phyloP scores from a whole-genome alignment of 345 rosid genomes.

The Dimocarpus longan region DNA sequence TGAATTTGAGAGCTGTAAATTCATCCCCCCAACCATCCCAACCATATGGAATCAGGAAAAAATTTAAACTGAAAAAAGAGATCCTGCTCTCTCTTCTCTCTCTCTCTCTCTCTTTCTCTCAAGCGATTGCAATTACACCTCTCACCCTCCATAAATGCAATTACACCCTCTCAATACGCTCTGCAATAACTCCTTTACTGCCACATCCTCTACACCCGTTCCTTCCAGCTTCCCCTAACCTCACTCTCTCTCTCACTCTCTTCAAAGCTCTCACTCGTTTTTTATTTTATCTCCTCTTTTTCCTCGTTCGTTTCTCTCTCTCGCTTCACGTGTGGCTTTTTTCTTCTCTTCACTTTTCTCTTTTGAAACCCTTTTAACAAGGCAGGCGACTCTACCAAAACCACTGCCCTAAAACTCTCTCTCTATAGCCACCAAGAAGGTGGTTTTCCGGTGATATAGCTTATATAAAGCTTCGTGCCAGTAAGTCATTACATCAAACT shows the following conservation, averaged over 20 bases:
- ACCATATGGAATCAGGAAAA: background rate
- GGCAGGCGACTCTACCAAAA: background rate
- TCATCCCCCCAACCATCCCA: constrained; percentile 15
- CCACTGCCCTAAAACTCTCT: background rate
- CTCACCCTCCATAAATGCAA: constrained; percentile 68
- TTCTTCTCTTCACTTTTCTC: background rate
- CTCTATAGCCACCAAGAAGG: background rate
- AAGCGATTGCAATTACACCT: constrained; percentile 38
- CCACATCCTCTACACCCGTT: constrained; percentile 43
- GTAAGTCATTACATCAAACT: background rate
- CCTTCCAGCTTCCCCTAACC: constrained; percentile 28
- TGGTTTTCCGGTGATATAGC: constrained; percentile 4
- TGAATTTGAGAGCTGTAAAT: background rate
- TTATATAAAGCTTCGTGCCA: background rate
- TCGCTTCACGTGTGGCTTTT: constrained; percentile 2
- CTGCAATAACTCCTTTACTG: constrained; percentile 70
- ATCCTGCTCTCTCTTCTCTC: constrained; percentile 23
- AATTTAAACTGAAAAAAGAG: constrained; percentile 10
- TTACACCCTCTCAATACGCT: constrained; percentile 68
- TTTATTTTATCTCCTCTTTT: constrained; percentile 7
- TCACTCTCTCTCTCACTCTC: constrained; percentile 17
- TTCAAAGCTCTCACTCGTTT: background rate
- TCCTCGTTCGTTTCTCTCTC: background rate
- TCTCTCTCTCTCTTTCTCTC: constrained; percentile 35
- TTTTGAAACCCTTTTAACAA: too few relatives aligned